These are phyloP conservation scores for Aspergillus tamarii DNA, from an alignment of 2,329 filamentous ascomycete genomes.

Conservation along the genomic window DNA sequence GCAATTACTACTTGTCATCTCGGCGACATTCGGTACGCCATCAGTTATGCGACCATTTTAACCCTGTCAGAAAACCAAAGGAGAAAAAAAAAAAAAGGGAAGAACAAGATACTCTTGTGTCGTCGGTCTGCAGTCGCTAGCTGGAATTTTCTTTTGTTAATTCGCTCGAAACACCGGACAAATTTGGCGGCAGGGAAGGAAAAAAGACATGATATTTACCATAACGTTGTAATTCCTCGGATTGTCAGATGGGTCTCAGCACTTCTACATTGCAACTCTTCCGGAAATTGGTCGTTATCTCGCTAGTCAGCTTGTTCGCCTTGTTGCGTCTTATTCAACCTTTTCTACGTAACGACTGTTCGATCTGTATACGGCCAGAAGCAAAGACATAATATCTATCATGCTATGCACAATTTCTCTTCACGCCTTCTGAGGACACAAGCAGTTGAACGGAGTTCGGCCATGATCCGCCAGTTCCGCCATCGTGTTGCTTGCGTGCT, in stretches of 20 bases:
- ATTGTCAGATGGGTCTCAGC: constrained; percentile 47
- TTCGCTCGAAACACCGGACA: constrained; percentile 43
- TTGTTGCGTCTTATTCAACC: constrained; percentile 40
- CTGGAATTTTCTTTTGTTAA: constrained; percentile 45
- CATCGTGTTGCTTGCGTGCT: constrained; percentile 22
- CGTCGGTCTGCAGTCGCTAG: constrained; percentile 40
- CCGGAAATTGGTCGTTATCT: constrained; percentile 43
- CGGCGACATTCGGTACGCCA: constrained; percentile 39
- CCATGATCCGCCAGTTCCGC: constrained; percentile 23
- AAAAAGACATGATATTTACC: constrained; percentile 30
- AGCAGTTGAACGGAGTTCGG: constrained; percentile 21
- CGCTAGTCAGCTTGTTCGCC: constrained; percentile 46
- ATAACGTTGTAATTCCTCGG: constrained; percentile 51
- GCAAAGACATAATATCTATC: constrained; percentile 22
- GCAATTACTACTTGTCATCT: constrained; percentile 38
- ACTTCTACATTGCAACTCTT: constrained; percentile 41
- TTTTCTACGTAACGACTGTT: constrained; percentile 45
- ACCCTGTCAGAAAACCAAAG: constrained; percentile 19
- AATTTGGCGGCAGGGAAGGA: constrained; percentile 46
- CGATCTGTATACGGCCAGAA: constrained; percentile 43
- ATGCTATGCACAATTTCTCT: constrained; percentile 19
- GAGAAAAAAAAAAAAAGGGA: constrained; percentile 15
- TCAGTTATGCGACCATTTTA: constrained; percentile 39
- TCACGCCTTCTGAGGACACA: constrained; percentile 13
- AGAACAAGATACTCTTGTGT: constrained; percentile 30